Evolutionary conservation across 805 yeast genomes (phyloP), one percentile per base, ranked within the genome.

Genomic region (Ogataea nitratoaversa): DNA sequence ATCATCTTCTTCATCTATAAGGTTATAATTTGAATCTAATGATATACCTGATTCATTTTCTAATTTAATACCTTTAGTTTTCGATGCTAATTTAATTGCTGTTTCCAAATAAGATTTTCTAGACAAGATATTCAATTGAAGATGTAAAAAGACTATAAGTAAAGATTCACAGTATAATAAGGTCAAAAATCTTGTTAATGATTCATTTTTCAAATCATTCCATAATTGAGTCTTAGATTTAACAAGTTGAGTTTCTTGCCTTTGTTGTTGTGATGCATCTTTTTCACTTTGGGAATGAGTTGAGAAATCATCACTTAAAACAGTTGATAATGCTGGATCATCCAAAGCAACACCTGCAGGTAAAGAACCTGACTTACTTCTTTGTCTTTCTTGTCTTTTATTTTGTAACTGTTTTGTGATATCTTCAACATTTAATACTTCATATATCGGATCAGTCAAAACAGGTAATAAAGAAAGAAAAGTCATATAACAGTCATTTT

Each of bases 101-200:
- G 85, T 78, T 52, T 82, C 84, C 36, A 91, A 67, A 56, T 91
- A 91, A 38, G 89, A 85, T 54, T 84, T 75, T 60, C 98, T 76
- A 4, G 97, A 95, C 32, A 91, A 68, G 19, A 91, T 80, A 57
- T 93, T 93, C 54, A 91, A 70, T 63, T 91, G 98, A 47, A 91
- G 66, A 51, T 95, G 76, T 4, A 95, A 81, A 45, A 91, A 74
- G 28, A 91, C 68, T n/a, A 86, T 72, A 23, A 91, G 65, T 28
- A 87, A 68, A 0, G 90, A 74, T 32, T 78, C 71, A 2, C 84
- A 67, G 59, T 89, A 89, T 13, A 84, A 62, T 37, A 85, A 67
- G 1, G 95, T 78, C 33, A 91, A 62, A 28, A 84, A 71, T 46
- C 96, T 72, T 2, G 93, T 74, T 23, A 91, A 59, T 35, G 93